These are phyloP conservation scores for Mycena amicta DNA, from an alignment of 768 basidiomycete genomes.

Conservation along the genomic window DNA sequence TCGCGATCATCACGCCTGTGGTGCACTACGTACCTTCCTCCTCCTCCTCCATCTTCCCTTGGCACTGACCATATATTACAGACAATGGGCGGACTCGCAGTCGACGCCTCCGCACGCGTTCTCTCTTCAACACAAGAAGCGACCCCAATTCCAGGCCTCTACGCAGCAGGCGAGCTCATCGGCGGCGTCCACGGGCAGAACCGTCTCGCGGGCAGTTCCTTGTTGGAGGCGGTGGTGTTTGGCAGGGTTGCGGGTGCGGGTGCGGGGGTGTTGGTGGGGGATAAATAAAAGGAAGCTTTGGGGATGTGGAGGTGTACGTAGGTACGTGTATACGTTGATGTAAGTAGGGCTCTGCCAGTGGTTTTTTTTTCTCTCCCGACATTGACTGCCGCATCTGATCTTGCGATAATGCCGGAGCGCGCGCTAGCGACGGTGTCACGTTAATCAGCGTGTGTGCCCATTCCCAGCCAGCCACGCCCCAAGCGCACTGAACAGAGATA, in stretches of 20 bases:
- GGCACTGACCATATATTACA: neutral
- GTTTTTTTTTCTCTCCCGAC: too few relatives aligned
- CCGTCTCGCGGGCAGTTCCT: conserved; percentile 30
- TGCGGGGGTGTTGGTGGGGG: conserved; percentile 21
- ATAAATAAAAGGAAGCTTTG: too few relatives aligned
- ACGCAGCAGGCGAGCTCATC: conserved; percentile 30
- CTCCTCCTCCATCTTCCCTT: neutral
- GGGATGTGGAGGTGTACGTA: too few relatives aligned
- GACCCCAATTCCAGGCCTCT: conserved; percentile 25
- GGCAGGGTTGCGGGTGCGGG: conserved; percentile 28
- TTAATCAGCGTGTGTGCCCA: too few relatives aligned
- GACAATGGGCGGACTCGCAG: conserved; percentile 31
- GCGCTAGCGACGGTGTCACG: too few relatives aligned
- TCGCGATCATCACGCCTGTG: conserved; percentile 29
- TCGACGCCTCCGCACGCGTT: conserved; percentile 26
- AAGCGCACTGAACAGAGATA: too few relatives aligned
- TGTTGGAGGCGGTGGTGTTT: conserved; percentile 33
- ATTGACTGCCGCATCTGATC: too few relatives aligned
- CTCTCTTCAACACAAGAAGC: conserved; percentile 10
- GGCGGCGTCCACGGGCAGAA: conserved; percentile 34
- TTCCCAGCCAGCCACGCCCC: too few relatives aligned
- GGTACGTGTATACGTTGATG: too few relatives aligned
- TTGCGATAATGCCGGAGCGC: too few relatives aligned
- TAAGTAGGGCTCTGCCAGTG: too few relatives aligned
- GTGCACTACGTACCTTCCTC: conserved; percentile 29